These are phyloP conservation scores for Calonectria pseudoturangicola DNA, from an alignment of 2,329 filamentous ascomycete genomes.

Conservation along the genomic window DNA sequence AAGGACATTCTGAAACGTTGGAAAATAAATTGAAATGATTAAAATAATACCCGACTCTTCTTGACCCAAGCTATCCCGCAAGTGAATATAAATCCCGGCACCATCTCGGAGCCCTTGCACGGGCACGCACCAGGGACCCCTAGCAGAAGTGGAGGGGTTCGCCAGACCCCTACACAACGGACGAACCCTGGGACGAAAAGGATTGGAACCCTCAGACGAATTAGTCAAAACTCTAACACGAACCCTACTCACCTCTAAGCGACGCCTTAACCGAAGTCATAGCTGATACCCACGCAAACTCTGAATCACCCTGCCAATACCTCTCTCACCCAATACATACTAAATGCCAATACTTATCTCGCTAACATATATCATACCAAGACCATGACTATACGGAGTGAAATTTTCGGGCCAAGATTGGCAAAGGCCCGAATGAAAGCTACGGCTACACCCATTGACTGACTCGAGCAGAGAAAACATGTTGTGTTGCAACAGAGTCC, in stretches of 20 bases:
- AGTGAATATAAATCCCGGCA: slow-evolving; percentile 1
- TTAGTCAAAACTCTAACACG: slow-evolving; percentile 7
- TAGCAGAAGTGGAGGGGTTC: slow-evolving; percentile 2
- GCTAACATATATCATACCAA: neutral
- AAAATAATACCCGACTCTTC: neutral
- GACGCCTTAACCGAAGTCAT: slow-evolving; percentile 20
- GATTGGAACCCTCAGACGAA: slow-evolving; percentile 17
- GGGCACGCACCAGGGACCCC: slow-evolving; percentile 5
- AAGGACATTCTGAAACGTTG: neutral
- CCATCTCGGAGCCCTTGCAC: slow-evolving; percentile 1
- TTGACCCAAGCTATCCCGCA: neutral
- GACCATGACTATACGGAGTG: too few relatives aligned
- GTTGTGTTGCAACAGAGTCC: neutral
- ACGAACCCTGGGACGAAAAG: slow-evolving; percentile 10
- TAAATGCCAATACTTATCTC: slow-evolving; percentile 10
- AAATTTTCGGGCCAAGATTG: neutral
- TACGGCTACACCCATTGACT: slow-evolving; percentile 10
- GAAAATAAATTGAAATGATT: neutral
- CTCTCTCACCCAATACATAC: neutral
- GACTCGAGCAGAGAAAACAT: too few relatives aligned
- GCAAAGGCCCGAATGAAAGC: neutral
- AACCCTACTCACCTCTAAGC: slow-evolving; percentile 9
- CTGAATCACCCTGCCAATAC: neutral
- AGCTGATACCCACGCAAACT: slow-evolving; percentile 22
- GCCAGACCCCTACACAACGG: neutral